Conservation (phyloP, 23 red algal species). For the Gracilariopsis chorda region DNA sequence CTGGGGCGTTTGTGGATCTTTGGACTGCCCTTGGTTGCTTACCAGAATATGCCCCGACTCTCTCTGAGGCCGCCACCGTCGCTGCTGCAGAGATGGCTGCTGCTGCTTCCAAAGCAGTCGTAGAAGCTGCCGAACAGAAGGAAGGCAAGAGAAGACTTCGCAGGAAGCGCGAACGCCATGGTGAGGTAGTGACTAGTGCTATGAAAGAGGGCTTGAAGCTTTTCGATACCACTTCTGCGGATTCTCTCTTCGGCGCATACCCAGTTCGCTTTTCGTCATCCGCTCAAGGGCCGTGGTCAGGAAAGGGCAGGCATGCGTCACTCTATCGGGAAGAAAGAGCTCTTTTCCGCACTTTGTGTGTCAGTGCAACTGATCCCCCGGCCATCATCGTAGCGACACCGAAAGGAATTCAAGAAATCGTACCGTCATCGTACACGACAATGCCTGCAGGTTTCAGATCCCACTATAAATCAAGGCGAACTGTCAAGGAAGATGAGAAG, state of each 20-base stretch:
- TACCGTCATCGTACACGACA: slow-evolving; percentile 58
- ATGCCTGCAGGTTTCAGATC: slow-evolving; percentile 60
- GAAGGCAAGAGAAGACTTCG: slow-evolving; percentile 3
- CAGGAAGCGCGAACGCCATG: background rate
- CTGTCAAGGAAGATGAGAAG: background rate
- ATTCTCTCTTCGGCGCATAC: slow-evolving; percentile 69
- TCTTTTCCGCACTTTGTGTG: slow-evolving; percentile 72
- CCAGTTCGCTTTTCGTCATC: slow-evolving; percentile 64
- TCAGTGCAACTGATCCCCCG: slow-evolving; percentile 78
- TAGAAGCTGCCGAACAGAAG: slow-evolving; percentile 55
- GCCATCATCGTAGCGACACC: slow-evolving; percentile 68
- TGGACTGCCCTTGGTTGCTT: slow-evolving; percentile 68
- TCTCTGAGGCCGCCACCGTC: slow-evolving; percentile 81
- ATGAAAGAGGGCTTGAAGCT: slow-evolving; percentile 42
- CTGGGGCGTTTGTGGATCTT: slow-evolving; percentile 61
- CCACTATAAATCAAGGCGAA: slow-evolving; percentile 47
- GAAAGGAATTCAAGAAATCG: slow-evolving; percentile 64
- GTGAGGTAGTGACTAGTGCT: background rate
- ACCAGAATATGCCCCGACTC: slow-evolving; percentile 68
- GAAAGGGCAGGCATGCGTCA: slow-evolving; percentile 40
- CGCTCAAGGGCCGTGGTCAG: slow-evolving; percentile 71
- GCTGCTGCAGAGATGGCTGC: slow-evolving; percentile 72
- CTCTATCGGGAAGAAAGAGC: slow-evolving; percentile 65
- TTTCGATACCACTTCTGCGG: slow-evolving; percentile 67
- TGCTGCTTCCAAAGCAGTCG: slow-evolving; percentile 22